These are phyloP conservation scores for Phalaenopsis hybrid DNA, from an alignment of 116 monocot species.

Conservation along the genomic window DNA sequence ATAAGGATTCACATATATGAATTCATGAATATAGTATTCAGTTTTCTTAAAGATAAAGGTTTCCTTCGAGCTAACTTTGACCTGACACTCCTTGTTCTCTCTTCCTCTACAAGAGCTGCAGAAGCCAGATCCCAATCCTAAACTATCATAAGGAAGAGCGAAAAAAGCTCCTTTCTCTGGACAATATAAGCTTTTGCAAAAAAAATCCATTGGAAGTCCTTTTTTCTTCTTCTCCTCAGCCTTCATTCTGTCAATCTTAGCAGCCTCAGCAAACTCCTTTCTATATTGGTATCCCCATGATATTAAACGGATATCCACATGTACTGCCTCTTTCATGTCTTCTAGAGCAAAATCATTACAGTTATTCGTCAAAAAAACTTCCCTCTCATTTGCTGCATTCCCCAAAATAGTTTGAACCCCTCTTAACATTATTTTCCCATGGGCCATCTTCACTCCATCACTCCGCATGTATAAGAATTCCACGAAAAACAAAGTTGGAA, in stretches of 20 bases:
- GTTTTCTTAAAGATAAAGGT: slow-evolving; percentile 53
- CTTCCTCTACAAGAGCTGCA: slow-evolving; percentile 66
- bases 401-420: slow-evolving; percentile 77
- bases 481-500: slow-evolving; percentile 31
- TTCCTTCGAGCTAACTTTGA: slow-evolving; percentile 34
- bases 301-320: slow-evolving; percentile 41
- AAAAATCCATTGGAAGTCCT: slow-evolving; percentile 65
- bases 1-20: slow-evolving; percentile 65
- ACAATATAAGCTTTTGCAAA: slow-evolving; percentile 84
- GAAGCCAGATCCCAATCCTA: slow-evolving; percentile 73
- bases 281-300: slow-evolving; percentile 75
- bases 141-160: slow-evolving; percentile 36
- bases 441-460: slow-evolving; percentile 60
- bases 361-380: slow-evolving; percentile 75
- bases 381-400: slow-evolving; percentile 84
- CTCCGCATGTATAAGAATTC: slow-evolving; percentile 79
- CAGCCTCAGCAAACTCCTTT: slow-evolving; percentile 46
- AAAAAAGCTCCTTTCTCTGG: slow-evolving; percentile 86
- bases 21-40: slow-evolving; percentile 68
- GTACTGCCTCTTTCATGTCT: slow-evolving; percentile 54
- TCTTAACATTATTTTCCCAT: slow-evolving; percentile 61
- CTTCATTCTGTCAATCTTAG: slow-evolving; percentile 47
- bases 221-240: slow-evolving; percentile 84
- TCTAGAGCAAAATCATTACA: slow-evolving; percentile 67
- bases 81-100: slow-evolving; percentile 29